These are phyloP conservation scores for Botrytis elliptica DNA, from an alignment of 2,329 filamentous ascomycete species.

Conservation along the genomic window DNA sequence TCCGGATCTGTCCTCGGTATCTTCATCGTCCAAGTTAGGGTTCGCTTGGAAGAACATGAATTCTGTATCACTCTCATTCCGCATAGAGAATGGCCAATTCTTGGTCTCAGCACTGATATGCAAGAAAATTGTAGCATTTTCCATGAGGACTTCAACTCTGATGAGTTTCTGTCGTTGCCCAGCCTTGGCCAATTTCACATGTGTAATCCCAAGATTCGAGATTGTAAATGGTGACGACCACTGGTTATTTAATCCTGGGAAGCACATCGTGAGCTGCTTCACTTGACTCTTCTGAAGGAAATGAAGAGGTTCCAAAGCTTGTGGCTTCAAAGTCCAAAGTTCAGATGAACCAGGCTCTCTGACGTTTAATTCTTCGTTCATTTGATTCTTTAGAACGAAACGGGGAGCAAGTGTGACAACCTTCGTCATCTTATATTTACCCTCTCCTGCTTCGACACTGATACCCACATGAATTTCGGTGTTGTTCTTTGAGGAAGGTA, in stretches of 20 bases:
- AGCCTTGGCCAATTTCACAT: conserved; percentile 89
- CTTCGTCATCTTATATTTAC: conserved; percentile 97
- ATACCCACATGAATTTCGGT: conserved; percentile 91
- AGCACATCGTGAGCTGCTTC: conserved; percentile 91
- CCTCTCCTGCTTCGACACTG: conserved; percentile 83
- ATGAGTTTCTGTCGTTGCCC: conserved; percentile 87
- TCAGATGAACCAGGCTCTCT: conserved; percentile 90
- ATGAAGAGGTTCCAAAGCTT: conserved; percentile 81
- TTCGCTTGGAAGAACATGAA: conserved; percentile 97
- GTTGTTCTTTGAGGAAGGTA: conserved; percentile 66
- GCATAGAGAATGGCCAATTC: conserved; percentile 98
- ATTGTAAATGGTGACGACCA: conserved; percentile 99
- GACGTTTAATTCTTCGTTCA: conserved; percentile 83
- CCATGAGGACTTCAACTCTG: conserved; percentile 85
- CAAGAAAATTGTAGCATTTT: conserved; percentile 89
- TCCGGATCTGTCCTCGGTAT: conserved; percentile 75
- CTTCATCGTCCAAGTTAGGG: conserved; percentile 89
- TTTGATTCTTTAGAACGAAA: conserved; percentile 91
- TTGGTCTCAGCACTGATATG: conserved; percentile 88
- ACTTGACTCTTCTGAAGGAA: conserved; percentile 80
- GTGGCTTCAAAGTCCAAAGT: conserved; percentile 71
- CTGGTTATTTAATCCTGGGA: conserved; percentile 90
- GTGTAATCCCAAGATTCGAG: conserved; percentile 85
- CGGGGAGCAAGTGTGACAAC: conserved; percentile 89
- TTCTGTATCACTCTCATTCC: conserved; percentile 95